Conservation (phyloP, 768 basidiomycete genomes). For the Amanita subjunquillea region DNA sequence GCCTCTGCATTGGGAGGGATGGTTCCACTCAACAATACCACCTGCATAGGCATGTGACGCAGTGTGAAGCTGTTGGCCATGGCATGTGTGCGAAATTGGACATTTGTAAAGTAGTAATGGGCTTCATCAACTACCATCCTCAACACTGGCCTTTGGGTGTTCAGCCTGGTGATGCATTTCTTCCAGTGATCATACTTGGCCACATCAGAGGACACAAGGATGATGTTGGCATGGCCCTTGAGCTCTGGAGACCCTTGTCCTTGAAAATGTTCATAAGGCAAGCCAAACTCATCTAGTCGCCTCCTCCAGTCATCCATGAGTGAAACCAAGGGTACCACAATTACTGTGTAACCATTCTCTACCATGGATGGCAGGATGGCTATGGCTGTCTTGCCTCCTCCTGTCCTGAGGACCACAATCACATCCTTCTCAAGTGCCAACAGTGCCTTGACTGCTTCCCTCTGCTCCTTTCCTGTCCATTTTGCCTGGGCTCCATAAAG, state of each 20-base stretch:
- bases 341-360: conserved; percentile 6
- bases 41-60: too few species aligned
- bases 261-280: conserved; percentile 11
- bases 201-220: conserved; percentile 12
- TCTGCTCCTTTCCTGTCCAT: conserved; percentile 12
- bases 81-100: too few species aligned
- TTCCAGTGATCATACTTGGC: conserved; percentile 7
- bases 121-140: neutral
- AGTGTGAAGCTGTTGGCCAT: too few species aligned
- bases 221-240: conserved; percentile 7
- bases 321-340: conserved; percentile 13
- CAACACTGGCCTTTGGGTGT: neutral
- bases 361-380: conserved; percentile 14
- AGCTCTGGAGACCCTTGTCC: neutral
- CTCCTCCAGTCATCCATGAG: conserved; percentile 15
- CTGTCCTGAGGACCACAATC: conserved; percentile 13
- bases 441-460: conserved; percentile 7
- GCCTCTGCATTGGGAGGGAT: too few species aligned
- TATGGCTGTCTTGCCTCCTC: conserved; percentile 17
- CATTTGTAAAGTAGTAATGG: neutral
- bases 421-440: conserved; percentile 12
- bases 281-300: conserved; percentile 6
- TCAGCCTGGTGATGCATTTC: neutral
- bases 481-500: neutral
- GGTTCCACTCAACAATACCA: too few species aligned